Conservation (phyloP, 179 eudicot species). For the Corrigiola litoralis region DNA sequence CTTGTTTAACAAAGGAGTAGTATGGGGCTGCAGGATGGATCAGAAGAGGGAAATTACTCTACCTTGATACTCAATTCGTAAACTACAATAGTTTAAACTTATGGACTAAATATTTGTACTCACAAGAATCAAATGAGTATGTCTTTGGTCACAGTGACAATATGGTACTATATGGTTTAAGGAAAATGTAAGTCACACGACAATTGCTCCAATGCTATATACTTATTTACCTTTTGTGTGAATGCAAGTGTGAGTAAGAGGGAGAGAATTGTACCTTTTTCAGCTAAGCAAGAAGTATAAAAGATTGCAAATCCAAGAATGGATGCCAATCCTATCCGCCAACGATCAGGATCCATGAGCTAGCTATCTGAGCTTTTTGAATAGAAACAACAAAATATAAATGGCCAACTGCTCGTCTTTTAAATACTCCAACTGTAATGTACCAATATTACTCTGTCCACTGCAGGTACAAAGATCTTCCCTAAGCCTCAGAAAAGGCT, state of each 20-base stretch:
- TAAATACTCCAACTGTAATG: conserved; percentile 18
- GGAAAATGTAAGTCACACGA: conserved; percentile 18
- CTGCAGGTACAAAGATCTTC: conserved; percentile 23
- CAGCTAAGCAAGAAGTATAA: conserved; percentile 25
- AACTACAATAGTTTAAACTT: neutral
- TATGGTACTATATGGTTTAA: neutral
- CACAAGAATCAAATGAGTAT: conserved; percentile 19
- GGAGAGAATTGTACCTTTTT: conserved; percentile 23
- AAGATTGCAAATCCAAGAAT: conserved; percentile 23
- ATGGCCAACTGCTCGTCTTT: conserved; percentile 25
- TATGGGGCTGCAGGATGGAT: conserved; percentile 57
- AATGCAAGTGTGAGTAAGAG: neutral
- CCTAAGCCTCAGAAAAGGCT: conserved; percentile 6
- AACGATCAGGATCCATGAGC: conserved; percentile 28
- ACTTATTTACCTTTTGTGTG: neutral
- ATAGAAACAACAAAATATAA: conserved; percentile 14
- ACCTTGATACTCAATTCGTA: too few relatives aligned
- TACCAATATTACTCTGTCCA: conserved; percentile 9
- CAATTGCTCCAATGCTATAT: neutral
- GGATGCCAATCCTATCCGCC: conserved; percentile 15
- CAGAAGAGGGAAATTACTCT: neutral
- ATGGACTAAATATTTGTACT: too few relatives aligned
- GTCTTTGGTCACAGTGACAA: conserved; percentile 9
- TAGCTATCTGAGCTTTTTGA: conserved; percentile 10
- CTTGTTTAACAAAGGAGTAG: conserved; percentile 58